These are phyloP conservation scores for Saccharomyces hybrid DNA, from an alignment of 1,139 yeast species.

Conservation along the genomic window DNA sequence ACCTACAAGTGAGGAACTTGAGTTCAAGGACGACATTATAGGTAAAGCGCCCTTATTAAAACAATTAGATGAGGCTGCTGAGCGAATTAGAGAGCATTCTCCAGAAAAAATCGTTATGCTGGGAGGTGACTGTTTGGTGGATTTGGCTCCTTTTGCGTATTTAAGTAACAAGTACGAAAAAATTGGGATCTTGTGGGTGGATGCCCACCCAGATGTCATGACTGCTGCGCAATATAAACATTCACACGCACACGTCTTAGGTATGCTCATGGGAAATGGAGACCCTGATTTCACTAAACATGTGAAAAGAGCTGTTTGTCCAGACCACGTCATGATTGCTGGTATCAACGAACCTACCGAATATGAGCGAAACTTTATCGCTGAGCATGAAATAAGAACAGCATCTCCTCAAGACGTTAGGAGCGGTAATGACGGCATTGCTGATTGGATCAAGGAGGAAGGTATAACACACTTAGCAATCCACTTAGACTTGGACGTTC, in stretches of 20 bases:
- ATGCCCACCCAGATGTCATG: slow-evolving; percentile 3
- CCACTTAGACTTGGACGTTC: slow-evolving; percentile 2
- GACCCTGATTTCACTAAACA: background rate
- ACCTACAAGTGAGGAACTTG: background rate
- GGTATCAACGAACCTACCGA: slow-evolving; percentile 2
- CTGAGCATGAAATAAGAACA: background rate
- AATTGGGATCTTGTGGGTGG: slow-evolving; percentile 2
- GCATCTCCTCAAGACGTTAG: slow-evolving; percentile 1
- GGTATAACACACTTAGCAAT: slow-evolving; percentile 2
- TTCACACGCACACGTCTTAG: background rate
- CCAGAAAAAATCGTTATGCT: slow-evolving; percentile 3
- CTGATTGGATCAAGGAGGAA: slow-evolving; percentile 1
- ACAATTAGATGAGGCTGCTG: background rate
- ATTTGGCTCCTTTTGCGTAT: slow-evolving; percentile 3
- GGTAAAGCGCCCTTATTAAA: background rate
- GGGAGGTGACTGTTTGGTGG: slow-evolving; percentile 3
- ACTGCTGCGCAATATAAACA: slow-evolving; percentile 1
- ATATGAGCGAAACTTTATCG: background rate
- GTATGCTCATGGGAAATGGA: slow-evolving; percentile 1
- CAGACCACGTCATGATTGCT: slow-evolving; percentile 2
- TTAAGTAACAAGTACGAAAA: slow-evolving; percentile 1
- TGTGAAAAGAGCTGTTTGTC: background rate
- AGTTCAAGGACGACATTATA: slow-evolving; percentile 1
- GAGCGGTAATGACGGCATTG: background rate
- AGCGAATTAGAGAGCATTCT: background rate